Conservation (phyloP, 108 stramenopile genomes). For the Craspedostauros australis region DNA sequence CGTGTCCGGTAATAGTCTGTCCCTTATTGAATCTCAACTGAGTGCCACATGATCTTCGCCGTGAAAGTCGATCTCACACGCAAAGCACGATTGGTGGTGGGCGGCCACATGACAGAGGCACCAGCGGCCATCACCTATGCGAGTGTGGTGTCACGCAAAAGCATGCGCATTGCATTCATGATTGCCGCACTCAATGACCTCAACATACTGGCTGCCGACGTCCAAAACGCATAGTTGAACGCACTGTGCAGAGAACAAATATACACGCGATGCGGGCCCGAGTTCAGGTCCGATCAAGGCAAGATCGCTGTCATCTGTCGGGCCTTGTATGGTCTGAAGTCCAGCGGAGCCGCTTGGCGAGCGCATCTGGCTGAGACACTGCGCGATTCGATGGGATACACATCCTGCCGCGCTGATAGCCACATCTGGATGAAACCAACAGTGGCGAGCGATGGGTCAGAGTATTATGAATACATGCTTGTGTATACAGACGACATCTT, state of each 20-base stretch:
- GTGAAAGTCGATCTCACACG: slow-evolving; percentile 44
- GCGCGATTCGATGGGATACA: no score
- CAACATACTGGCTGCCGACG: slow-evolving; percentile 30
- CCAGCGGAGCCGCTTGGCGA: no score
- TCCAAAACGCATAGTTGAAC: slow-evolving; percentile 40
- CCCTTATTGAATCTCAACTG: no score
- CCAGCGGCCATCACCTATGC: slow-evolving; percentile 33
- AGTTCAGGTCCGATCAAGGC: slow-evolving; percentile 23
- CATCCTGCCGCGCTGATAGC: no score
- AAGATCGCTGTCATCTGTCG: slow-evolving; percentile 5
- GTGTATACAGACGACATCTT: no score
- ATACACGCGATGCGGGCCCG: slow-evolving; percentile 21
- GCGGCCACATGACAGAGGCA: slow-evolving; percentile 21
- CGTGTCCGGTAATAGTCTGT: no score
- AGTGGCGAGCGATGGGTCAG: no score
- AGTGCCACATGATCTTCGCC: slow-evolving; percentile 40
- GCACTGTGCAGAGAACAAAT: slow-evolving; percentile 24
- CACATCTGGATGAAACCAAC: no score
- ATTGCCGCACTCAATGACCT: slow-evolving; percentile 40
- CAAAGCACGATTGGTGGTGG: slow-evolving; percentile 30
- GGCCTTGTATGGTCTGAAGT: slow-evolving; percentile 39
- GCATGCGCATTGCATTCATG: slow-evolving; percentile 35
- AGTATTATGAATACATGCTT: no score
- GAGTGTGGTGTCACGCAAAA: slow-evolving; percentile 43
- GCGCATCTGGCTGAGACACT: no score